Percentiles rank a stretch among this genome's conserved stretches.
These are phyloP conservation scores for Pyrrhoderma lamaoense DNA, from an alignment of 1,284 basidiomycete genomes.

Conservation along the genomic window DNA sequence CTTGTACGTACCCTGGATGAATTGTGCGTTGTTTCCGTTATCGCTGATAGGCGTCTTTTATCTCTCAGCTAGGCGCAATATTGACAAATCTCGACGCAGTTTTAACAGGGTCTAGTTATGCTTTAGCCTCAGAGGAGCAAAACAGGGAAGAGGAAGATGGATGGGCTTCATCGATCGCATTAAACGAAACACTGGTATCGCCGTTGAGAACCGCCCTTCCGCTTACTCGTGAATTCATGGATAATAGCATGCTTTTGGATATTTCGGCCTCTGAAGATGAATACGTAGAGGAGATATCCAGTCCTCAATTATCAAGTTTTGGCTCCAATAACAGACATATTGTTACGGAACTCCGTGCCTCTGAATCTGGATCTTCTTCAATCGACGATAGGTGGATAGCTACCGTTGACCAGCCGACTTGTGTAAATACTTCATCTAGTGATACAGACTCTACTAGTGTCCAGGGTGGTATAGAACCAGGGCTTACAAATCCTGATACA, in stretches of 20 bases:
- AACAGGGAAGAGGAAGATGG: background rate
- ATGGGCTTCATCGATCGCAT: constrained; percentile 2
- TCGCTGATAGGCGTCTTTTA: background rate
- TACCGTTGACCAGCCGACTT: too few species aligned
- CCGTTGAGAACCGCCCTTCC: constrained; percentile 8
- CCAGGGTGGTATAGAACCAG: too few species aligned
- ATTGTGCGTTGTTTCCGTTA: background rate
- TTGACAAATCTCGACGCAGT: constrained; percentile 4
- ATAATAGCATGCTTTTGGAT: constrained; percentile 7
- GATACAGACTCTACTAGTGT: too few species aligned
- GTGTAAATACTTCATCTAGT: too few species aligned
- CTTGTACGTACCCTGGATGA: constrained; percentile 2
- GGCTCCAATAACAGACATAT: too few species aligned
- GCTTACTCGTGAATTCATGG: constrained; percentile 16
- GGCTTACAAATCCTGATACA: too few species aligned
- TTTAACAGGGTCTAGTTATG: background rate
- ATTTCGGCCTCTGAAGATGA: too few species aligned
- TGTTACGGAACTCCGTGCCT: too few species aligned
- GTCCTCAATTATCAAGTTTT: too few species aligned
- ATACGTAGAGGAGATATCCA: too few species aligned
- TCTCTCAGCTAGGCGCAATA: constrained; percentile 3
- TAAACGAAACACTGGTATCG: constrained; percentile 1
- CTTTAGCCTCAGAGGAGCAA: constrained; percentile 3
- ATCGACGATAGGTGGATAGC: too few species aligned
- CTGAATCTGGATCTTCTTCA: too few species aligned